Percentiles rank a stretch among this genome's conserved stretches.
Evolutionary conservation across 129 eudicot species (phyloP).

Genomic region (Centella asiatica): DNA sequence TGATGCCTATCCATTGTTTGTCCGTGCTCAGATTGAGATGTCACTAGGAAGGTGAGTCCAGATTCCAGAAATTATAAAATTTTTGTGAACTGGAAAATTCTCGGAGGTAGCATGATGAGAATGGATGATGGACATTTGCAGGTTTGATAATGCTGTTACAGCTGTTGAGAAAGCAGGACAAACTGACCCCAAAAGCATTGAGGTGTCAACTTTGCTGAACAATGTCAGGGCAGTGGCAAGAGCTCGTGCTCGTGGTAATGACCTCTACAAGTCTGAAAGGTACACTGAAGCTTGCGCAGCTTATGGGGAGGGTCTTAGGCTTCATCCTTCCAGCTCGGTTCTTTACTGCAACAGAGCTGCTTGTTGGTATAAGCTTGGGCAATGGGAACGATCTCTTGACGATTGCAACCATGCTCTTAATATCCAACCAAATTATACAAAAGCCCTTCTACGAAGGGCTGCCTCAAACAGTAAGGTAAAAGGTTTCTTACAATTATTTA

Average conservation of each 20-base stretch:
- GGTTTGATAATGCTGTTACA: slow-evolving; percentile 74
- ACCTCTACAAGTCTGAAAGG: slow-evolving; percentile 75
- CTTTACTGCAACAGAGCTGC: slow-evolving; percentile 89
- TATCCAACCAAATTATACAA: slow-evolving; percentile 61
- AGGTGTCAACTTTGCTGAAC: slow-evolving; percentile 46
- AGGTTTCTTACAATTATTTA: not conserved
- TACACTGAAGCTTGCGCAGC: slow-evolving; percentile 85
- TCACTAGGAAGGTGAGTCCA: slow-evolving; percentile 69
- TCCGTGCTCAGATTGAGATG: slow-evolving; percentile 66
- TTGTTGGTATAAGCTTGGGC: slow-evolving; percentile 85
- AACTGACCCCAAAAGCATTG: slow-evolving; percentile 47
- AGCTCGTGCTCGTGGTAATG: slow-evolving; percentile 91
- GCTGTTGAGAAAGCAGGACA: slow-evolving; percentile 53
- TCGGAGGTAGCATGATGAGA: slow-evolving; percentile 8
- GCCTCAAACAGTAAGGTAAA: slow-evolving; percentile 77
- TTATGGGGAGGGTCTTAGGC: slow-evolving; percentile 78
- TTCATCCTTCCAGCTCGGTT: slow-evolving; percentile 72
- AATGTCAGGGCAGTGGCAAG: slow-evolving; percentile 51
- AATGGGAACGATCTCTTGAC: slow-evolving; percentile 66
- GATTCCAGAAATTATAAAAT: not conserved
- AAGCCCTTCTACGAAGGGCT: slow-evolving; percentile 90
- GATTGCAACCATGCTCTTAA: slow-evolving; percentile 90
- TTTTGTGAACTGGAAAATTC: not conserved
- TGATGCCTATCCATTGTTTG: slow-evolving; percentile 64
- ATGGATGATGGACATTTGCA: slow-evolving; percentile 29